Base-by-base conservation (phyloP, 495 filamentous ascomycete species). In the Neurospora sp. region DNA sequence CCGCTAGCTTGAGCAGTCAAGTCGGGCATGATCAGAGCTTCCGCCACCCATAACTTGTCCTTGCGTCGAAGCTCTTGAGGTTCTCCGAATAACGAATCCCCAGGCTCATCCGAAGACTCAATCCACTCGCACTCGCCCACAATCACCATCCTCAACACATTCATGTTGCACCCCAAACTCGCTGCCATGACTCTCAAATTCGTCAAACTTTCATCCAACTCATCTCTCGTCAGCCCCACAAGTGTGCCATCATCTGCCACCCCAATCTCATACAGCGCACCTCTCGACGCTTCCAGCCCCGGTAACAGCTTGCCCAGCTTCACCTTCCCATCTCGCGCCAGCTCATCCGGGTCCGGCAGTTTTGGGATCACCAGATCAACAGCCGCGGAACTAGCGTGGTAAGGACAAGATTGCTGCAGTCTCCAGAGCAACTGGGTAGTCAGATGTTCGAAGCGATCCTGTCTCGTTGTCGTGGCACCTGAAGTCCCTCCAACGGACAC, bases 361-460 rank as follows among this genome's bases (percentile, higher is more conserved):
- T 88, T 83, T 0, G 93, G 93, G 11, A 96, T 78, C 14, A 94
- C 89, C 20, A 94, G 85, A 70, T 89, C 87, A 16, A 79, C 75
- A 18, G 84, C 87, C 3, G 89, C 88, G n/a, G 90, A 89, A 3
- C 92, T 90, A 3, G 89, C 88, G 83, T 97, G 95, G 81, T 96
- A 91, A 5, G 94, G 94, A 20, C 92, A 96, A 5, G 94, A 97
- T 81, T 98, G 96, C 81, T 98, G 94, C 69, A 99, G 82, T 53
- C 96, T 88, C 96, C 96, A 99, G 35, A 98, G 83, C 31, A 99
- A 84, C 83, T 99, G 96, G 0, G 96, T 99, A 0, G 95, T 98
- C 73, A 99, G 82, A 75, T 96, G 93, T 73, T 97, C 91, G 18
- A 98, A 85, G 40, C 96, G 87, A 74, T 94, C 90, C 81, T 97